Conservation (phyloP, 2,329 filamentous ascomycete genomes). For the Colletotrichum liriopes region DNA sequence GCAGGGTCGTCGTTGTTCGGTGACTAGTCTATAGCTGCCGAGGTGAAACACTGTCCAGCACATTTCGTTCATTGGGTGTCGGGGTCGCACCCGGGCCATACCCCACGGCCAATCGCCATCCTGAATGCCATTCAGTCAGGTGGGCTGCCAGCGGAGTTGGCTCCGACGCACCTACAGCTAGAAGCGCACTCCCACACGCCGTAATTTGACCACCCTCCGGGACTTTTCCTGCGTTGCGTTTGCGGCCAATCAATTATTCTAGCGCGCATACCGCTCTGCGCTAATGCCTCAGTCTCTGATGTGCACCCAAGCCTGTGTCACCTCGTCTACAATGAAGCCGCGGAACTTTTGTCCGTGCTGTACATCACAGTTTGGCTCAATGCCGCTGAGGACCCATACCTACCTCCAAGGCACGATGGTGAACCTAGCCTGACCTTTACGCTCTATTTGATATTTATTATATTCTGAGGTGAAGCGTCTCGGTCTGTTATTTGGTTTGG, state of each 20-base stretch:
- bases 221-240: neutral
- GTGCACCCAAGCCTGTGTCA: too few relatives aligned
- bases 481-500: too few relatives aligned
- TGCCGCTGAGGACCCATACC: neutral
- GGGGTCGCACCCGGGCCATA: neutral
- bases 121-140: neutral
- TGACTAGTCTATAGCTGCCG: neutral
- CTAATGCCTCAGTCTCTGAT: neutral
- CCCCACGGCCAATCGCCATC: neutral
- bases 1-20: neutral
- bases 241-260: neutral
- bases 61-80: neutral
- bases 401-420: too few relatives aligned
- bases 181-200: neutral
- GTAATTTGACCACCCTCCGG: too few relatives aligned
- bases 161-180: neutral
- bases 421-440: too few relatives aligned
- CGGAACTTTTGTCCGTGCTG: too few relatives aligned
- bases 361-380: neutral
- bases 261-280: neutral
- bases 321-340: too few relatives aligned
- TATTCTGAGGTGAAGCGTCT: too few relatives aligned
- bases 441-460: too few relatives aligned
- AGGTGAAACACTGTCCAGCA: neutral
- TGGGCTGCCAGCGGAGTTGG: neutral